Conservation (phyloP, 805 yeast species). For the Spathaspora passalidarum region DNA sequence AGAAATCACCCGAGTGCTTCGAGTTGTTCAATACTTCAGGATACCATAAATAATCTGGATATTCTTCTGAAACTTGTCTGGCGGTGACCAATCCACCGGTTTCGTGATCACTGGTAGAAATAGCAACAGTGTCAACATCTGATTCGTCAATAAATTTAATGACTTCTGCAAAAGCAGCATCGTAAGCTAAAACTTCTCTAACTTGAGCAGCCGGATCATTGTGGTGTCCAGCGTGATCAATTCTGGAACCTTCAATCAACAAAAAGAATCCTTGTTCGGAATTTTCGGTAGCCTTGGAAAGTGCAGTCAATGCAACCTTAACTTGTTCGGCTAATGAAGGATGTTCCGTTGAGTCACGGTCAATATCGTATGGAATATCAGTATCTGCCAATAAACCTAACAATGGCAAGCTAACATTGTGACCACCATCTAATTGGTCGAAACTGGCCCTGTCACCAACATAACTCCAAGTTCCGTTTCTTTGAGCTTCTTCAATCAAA, state of each 20-base stretch:
- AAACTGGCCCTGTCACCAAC: conserved; percentile 59
- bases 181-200: conserved; percentile 84
- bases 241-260: conserved; percentile 86
- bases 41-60: conserved; percentile 87
- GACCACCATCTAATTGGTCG: conserved; percentile 52
- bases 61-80: conserved; percentile 61
- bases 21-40: conserved; percentile 74
- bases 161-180: conserved; percentile 74
- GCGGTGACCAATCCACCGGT: conserved; percentile 94
- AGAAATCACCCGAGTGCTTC: conserved; percentile 73
- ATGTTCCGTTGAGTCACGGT: conserved; percentile 55
- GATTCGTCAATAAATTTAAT: conserved; percentile 63
- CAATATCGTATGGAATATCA: conserved; percentile 84
- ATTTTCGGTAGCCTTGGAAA: conserved; percentile 63
- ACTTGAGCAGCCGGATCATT: conserved; percentile 96
- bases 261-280: conserved; percentile 84
- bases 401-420: conserved; percentile 69
- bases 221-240: conserved; percentile 93
- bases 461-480: conserved; percentile 57
- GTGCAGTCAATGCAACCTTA: conserved; percentile 65
- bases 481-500: conserved; percentile 60
- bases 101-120: conserved; percentile 91
- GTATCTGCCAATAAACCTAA: conserved; percentile 70
- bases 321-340: conserved; percentile 85
- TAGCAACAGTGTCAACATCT: conserved; percentile 72